Conservation (phyloP, 768 basidiomycete species). For the Hortiboletus campestris region DNA sequence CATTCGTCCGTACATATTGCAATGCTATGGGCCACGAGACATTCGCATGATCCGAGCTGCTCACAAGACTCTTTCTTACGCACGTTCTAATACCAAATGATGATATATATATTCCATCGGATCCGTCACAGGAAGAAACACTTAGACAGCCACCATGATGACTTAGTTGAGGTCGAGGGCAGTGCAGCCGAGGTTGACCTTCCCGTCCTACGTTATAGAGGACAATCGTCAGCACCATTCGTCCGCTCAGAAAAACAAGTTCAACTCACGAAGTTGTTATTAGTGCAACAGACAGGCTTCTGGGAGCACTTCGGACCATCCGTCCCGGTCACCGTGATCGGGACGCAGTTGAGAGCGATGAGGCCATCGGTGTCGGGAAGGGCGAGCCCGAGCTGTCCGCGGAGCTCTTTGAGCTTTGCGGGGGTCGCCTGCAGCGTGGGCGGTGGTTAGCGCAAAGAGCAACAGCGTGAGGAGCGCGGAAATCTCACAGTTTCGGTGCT, state of each 20-base stretch:
- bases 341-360: constrained; percentile 7
- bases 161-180: constrained; percentile 4
- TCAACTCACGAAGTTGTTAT: constrained; percentile 8
- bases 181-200: constrained; percentile 13
- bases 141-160: too few relatives aligned
- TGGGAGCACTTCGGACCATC: constrained; percentile 5
- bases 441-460: background rate
- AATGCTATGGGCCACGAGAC: background rate
- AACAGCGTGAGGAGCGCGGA: too few relatives aligned
- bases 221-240: background rate
- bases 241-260: background rate
- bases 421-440: background rate
- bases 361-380: background rate
- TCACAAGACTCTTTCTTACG: background rate
- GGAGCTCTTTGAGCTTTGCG: background rate
- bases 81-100: background rate
- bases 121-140: too few relatives aligned
- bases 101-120: too few relatives aligned
- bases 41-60: background rate
- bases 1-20: too few relatives aligned
- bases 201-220: constrained; percentile 1
- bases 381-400: background rate
- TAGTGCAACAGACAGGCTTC: constrained; percentile 19
- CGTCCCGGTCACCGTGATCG: background rate
- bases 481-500: constrained; percentile 1